Evolutionary conservation across 176 grass and related monocot species (phyloP).

Genomic region (Cenchrus purpureus): DNA sequence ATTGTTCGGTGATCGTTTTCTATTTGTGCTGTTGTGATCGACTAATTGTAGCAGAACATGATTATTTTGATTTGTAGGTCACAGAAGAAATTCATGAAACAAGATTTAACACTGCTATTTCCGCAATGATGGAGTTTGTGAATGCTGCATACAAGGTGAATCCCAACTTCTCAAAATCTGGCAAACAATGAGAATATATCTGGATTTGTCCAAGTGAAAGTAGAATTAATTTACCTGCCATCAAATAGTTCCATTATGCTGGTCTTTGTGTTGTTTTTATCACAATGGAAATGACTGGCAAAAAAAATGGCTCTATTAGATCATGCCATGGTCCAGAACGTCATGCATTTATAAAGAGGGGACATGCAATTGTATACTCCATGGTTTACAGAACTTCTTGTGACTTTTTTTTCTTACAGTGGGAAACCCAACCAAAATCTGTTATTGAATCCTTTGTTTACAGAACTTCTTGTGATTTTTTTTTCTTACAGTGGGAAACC

Average conservation of each 20-base stretch:
- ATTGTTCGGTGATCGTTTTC: background rate
- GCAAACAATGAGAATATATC: constrained; percentile 1
- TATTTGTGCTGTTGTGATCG: constrained; percentile 1
- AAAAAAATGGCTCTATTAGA: background rate
- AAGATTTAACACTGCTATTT: constrained; percentile 97
- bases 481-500: constrained; percentile 72
- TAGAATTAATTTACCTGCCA: background rate
- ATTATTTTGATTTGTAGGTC: constrained; percentile 61
- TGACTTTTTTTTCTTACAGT: constrained; percentile 54
- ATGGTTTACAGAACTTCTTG: constrained; percentile 9
- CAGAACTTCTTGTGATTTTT: too few species aligned
- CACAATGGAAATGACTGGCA: background rate
- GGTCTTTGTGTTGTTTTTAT: background rate
- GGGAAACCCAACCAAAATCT: constrained; percentile 72
- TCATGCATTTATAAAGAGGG: background rate
- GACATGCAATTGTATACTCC: background rate
- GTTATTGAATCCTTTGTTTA: constrained; percentile 68
- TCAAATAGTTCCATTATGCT: background rate
- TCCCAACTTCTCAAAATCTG: background rate
- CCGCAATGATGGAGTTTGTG: constrained; percentile 97
- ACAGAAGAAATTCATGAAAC: constrained; percentile 92
- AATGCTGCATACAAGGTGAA: constrained; percentile 97
- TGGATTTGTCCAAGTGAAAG: background rate
- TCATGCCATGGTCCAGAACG: background rate
- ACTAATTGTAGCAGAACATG: constrained; percentile 1